Evolutionary conservation across 2,329 filamentous ascomycete genomes (phyloP), one percentile per base, ranked within the genome.

Genomic region (Pseudocercospora macadamiae): DNA sequence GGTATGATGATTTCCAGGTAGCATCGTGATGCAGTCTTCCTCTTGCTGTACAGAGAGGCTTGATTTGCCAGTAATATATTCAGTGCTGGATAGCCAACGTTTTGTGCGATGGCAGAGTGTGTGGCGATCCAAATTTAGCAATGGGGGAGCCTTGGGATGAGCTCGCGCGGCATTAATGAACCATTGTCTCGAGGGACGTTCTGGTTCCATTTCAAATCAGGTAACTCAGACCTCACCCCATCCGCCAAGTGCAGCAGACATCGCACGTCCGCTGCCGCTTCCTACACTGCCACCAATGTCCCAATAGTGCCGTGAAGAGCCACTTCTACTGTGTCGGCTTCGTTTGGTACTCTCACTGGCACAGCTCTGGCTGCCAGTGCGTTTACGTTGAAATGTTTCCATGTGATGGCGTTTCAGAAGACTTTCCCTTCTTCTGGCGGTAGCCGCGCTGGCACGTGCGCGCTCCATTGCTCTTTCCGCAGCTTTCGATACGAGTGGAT

Each of bases 341-440:
- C 88, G 86, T 72, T 89, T 88, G 6, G 90, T 91, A 74, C 90
- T 96, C 76, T 96, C 91, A 71, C 90, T 96, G 3, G 91, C 91
- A 73, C 91, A 96, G 73, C 90, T 96, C 28, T 72, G 74, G 57
- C 82, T 77, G n/a, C 64, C 55, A 6, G 78, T 69, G 58, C 71
- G 70, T 55, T 66, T 63, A n/a, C 68, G 73, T 28, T 78, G 34
- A 54, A 67, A 54, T 56, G 56, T 54, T 48, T 85, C 82, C 56
- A 65, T 83, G 78, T 76, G 67, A 37, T 67, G 64, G 23, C 59
- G 54, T 26, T 59, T 51, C 23, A 66, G 56, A 16, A 66, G 45
- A 14, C 57, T 55, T 28, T 63, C 64, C 25, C 63, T 45, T 36
- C 56, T 52, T 51, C 53, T 55, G 14, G 54, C 61, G 39, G 61